Evolutionary conservation across 2,329 filamentous ascomycete species (phyloP), one percentile per base, ranked within the genome.

Genomic region (Paradendryphiella salina): DNA sequence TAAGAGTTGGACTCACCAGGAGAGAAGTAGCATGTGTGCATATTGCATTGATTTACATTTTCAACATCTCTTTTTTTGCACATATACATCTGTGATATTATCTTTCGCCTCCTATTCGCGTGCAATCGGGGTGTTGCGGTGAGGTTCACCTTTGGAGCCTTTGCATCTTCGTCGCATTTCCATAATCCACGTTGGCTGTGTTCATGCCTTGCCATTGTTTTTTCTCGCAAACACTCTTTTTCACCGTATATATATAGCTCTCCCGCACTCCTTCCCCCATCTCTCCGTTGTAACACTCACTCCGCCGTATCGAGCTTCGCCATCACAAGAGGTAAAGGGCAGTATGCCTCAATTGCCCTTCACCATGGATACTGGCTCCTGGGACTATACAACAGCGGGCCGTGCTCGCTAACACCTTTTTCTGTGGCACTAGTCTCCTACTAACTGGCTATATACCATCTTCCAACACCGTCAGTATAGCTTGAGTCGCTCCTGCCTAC

Each of bases 1-100:
- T 90, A 94, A 77, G 47, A 51, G n/a, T 20, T 47, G 20, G 50
- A 9, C 40, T 35, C 9, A 15, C 26, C 31, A 34, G 9, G 20
- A 28, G 26, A 35, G 29, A 39, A 36, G 31, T n/a, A 43, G 47
- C 54, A 53, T 18, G 37, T 69, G 67, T 71, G 67, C 53, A 70
- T 71, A 70, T 34, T 55, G 36, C 50, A 49, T 59, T 48, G 32
- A 40, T 14, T 46, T 40, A 41, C 38, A 43, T 59, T 45, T 43
- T 36, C 46, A 21, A 46, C 53, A 23, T 46, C 21, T 9, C 9
- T 26, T 10, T 9, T 9, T 26, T 26, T n/a, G 40, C 45, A 14
- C 21, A 4, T 38, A 10, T 17, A 9, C 11, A 14, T 4, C 32
- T 34, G 33, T 50, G 46, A 48, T 44, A 23, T 23, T 44, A 6